These are phyloP conservation scores for Penicillium cataractarum DNA, from an alignment of 495 filamentous ascomycete genomes.

Conservation along the genomic window DNA sequence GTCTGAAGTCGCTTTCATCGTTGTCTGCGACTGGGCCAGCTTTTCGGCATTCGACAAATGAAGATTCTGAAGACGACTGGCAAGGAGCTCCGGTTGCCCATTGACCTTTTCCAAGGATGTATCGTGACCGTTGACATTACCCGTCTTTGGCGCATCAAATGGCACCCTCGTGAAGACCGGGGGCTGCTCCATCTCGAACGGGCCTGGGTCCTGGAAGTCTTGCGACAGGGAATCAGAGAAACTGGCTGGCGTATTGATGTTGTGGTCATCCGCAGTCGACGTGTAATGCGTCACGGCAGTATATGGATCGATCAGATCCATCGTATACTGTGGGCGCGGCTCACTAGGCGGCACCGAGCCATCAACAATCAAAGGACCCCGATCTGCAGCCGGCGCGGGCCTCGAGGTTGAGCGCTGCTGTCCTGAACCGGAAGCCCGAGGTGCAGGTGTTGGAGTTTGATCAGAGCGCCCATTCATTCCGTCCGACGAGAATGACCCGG, in stretches of 20 bases:
- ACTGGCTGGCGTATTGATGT: conserved; percentile 45
- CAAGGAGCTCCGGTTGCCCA: conserved; percentile 39
- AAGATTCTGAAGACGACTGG: conserved; percentile 43
- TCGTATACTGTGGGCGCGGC: conserved; percentile 28
- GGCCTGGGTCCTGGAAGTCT: conserved; percentile 42
- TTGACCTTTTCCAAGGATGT: conserved; percentile 11
- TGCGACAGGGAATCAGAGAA: conserved; percentile 48
- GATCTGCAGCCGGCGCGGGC: conserved; percentile 31
- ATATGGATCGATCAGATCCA: conserved; percentile 40
- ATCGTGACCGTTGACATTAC: conserved; percentile 22
- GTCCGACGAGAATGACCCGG: conserved; percentile 36
- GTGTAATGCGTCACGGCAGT: conserved; percentile 36
- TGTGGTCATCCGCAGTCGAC: conserved; percentile 48
- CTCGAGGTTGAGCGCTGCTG: conserved; percentile 29
- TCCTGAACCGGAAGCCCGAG: conserved; percentile 23
- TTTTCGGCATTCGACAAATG: conserved; percentile 45
- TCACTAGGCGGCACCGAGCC: conserved; percentile 47
- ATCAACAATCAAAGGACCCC: conserved; percentile 51
- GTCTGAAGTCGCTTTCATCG: conserved; percentile 33
- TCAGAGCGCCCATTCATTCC: conserved; percentile 33
- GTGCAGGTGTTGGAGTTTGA: conserved; percentile 18
- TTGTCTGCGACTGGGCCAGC: conserved; percentile 27
- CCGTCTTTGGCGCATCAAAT: conserved; percentile 30
- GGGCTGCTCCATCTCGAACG: conserved; percentile 42
- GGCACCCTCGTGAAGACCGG: conserved; percentile 34